Evolutionary conservation across 305 asterid genomes (phyloP).

Genomic region (Salvia sclarea): DNA sequence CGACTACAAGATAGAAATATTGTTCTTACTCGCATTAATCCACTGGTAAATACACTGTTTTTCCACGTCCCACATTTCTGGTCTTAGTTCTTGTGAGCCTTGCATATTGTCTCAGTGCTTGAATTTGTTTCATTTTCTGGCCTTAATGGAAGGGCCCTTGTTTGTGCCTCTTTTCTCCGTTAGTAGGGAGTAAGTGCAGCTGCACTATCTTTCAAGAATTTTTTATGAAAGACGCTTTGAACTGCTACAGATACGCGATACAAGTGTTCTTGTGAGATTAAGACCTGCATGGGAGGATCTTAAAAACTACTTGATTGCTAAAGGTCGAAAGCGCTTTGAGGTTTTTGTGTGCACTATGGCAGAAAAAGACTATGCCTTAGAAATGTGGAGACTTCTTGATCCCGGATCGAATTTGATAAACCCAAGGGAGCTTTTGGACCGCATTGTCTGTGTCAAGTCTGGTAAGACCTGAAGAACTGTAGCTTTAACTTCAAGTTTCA

Average conservation of each 20-base stretch:
- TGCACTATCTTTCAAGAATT: conserved; percentile 9
- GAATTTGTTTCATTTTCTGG: not conserved
- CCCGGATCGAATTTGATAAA: conserved; percentile 85
- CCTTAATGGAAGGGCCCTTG: not conserved
- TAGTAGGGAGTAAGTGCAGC: not conserved
- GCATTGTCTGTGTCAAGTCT: conserved; percentile 91
- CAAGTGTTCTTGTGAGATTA: conserved; percentile 96
- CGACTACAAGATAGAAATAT: conserved; percentile 86
- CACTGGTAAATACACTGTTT: conserved; percentile 49
- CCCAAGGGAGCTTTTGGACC: conserved; percentile 73
- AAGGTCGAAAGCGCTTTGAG: conserved; percentile 95
- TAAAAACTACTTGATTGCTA: conserved; percentile 86
- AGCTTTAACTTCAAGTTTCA: conserved; percentile 21
- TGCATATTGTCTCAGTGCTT: conserved; percentile 4
- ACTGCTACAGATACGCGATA: conserved; percentile 78
- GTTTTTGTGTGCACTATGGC: conserved; percentile 99
- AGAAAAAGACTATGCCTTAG: conserved; percentile 94
- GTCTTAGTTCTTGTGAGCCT: conserved; percentile 12
- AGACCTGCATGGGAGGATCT: conserved; percentile 99
- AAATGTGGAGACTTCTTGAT: conserved; percentile 99
- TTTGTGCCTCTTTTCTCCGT: not conserved
- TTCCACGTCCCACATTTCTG: conserved; percentile 10
- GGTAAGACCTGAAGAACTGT: conserved; percentile 52
- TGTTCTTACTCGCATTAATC: conserved; percentile 91
- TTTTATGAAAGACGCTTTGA: conserved; percentile 26